Conservation (phyloP, 441 rosid genomes). For the Viola pubescens region DNA sequence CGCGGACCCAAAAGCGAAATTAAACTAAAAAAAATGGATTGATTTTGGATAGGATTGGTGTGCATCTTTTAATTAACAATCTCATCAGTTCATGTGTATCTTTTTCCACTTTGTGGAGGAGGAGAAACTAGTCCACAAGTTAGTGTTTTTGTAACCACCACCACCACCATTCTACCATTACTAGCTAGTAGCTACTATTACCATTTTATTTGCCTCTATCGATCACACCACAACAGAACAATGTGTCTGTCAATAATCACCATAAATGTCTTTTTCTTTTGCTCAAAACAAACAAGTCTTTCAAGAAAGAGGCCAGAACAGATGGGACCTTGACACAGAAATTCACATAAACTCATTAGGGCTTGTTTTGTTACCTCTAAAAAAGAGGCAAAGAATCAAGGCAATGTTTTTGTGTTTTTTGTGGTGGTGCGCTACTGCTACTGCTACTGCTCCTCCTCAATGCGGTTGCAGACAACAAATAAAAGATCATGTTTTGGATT, state of each 20-base stretch:
- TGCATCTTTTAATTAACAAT: no score
- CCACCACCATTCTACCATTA: no score
- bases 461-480: constrained; percentile 17
- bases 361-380: constrained; percentile 21
- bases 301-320: constrained; percentile 9
- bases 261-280: no score
- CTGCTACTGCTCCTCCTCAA: neutral
- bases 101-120: no score
- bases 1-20: no score
- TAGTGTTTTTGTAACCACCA: no score
- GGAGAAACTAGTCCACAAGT: no score
- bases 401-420: constrained; percentile 19
- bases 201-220: neutral
- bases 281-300: neutral
- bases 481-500: constrained; percentile 9
- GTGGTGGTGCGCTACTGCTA: neutral
- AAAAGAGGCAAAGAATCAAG: constrained; percentile 18
- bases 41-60: no score
- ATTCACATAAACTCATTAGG: neutral
- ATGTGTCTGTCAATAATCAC: no score
- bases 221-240: neutral
- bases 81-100: no score
- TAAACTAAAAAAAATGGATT: no score
- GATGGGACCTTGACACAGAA: constrained; percentile 28
- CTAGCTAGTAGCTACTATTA: no score